phyloP scores from a whole-genome alignment of 106 monocot species.

The Chionographis japonica region DNA sequence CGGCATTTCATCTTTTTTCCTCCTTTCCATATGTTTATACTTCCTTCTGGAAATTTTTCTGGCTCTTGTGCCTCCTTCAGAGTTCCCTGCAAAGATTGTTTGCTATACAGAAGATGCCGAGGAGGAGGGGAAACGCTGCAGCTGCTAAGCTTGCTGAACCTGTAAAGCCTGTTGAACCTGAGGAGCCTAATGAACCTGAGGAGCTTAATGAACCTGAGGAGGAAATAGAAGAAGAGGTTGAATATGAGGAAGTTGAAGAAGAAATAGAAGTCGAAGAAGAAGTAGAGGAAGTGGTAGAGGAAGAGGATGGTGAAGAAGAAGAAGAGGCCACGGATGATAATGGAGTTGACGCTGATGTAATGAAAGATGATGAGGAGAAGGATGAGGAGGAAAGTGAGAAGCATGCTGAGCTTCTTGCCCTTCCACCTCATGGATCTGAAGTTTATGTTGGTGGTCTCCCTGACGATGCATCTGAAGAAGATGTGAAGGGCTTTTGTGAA shows the following conservation, averaged over 20 bases:
- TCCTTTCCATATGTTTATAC: constrained; percentile 31
- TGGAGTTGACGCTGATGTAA: constrained; percentile 4
- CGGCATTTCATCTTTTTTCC: constrained; percentile 39
- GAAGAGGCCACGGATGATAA: constrained; percentile 1
- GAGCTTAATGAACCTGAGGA: constrained; percentile 30
- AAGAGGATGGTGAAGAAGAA: constrained; percentile 10
- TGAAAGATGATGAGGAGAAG: constrained; percentile 1
- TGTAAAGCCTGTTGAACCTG: constrained; percentile 9
- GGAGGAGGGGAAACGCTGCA: constrained; percentile 18
- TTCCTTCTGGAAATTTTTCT: constrained; percentile 40
- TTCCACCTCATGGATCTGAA: constrained; percentile 68
- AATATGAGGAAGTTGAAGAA: constrained; percentile 22
- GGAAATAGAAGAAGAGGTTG: constrained; percentile 31
- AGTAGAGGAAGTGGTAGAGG: constrained; percentile 3
- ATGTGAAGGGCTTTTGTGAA: constrained; percentile 46
- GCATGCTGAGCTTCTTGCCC: constrained; percentile 45
- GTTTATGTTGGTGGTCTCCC: constrained; percentile 52
- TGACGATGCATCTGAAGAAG: constrained; percentile 31
- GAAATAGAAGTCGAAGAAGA: constrained; percentile 5
- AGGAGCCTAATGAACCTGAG: constrained; percentile 25
- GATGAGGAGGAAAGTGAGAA: constrained; percentile 21
- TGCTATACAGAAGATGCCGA: constrained; percentile 49
- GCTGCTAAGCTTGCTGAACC: constrained; percentile 23
- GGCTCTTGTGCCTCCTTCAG: constrained; percentile 54
- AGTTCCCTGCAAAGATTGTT: constrained; percentile 40